These are phyloP conservation scores for Chrysanthemum seticuspe DNA, from an alignment of 129 eudicot species.

Conservation along the genomic window DNA sequence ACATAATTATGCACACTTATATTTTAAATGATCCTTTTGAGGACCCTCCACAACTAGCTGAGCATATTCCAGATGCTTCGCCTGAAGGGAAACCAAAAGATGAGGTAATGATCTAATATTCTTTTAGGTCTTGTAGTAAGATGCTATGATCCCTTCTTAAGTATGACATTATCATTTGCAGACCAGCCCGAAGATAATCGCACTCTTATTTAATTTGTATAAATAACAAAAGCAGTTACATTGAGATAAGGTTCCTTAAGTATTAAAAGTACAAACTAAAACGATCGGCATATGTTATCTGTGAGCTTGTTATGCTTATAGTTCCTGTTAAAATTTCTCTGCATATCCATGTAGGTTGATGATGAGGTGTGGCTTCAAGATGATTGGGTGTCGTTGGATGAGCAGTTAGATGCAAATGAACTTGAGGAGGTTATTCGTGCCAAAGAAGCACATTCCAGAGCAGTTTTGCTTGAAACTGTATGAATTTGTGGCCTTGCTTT, in stretches of 20 bases:
- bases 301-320: neutral
- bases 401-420: conserved; percentile 60
- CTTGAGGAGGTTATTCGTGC: conserved; percentile 80
- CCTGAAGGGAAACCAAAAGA: conserved; percentile 97
- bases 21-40: conserved; percentile 90
- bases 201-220: neutral
- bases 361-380: conserved; percentile 97
- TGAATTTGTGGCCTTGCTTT: conserved; percentile 16
- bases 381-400: conserved; percentile 98
- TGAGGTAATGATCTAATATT: conserved; percentile 47
- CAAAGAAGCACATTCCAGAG: conserved; percentile 94
- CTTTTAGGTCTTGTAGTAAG: neutral
- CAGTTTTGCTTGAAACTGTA: conserved; percentile 97
- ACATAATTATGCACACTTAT: conserved; percentile 90
- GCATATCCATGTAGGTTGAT: conserved; percentile 51
- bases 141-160: neutral
- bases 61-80: conserved; percentile 82
- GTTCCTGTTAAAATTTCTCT: neutral
- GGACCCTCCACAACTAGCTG: conserved; percentile 78
- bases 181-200: neutral
- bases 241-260: neutral
- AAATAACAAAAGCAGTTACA: neutral
- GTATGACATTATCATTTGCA: neutral
- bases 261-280: neutral
- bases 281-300: neutral